These are phyloP conservation scores for Melastoma candidum DNA, from an alignment of 441 rosid species.

Conservation along the genomic window DNA sequence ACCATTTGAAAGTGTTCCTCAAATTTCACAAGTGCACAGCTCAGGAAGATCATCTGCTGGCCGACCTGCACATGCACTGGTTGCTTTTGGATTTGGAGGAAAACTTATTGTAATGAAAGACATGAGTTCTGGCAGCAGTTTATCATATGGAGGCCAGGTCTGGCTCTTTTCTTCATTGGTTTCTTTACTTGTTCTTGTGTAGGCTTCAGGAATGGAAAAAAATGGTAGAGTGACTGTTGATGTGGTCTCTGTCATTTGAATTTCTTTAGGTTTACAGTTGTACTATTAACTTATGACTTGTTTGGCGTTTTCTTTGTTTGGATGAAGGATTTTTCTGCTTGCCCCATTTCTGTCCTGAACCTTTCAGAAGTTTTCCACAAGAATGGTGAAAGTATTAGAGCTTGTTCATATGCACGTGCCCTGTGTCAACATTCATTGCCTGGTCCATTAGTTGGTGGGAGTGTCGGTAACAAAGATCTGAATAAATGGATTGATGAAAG, in stretches of 20 bases:
- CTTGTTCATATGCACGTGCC: conserved; percentile 49
- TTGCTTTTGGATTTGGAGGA: conserved; percentile 95
- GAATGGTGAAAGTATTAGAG: conserved; percentile 28
- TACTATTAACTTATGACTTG: too few species aligned
- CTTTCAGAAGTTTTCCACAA: conserved; percentile 56
- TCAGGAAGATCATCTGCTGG: conserved; percentile 74
- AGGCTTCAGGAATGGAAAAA: too few species aligned
- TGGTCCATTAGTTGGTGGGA: conserved; percentile 97
- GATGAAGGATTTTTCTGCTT: conserved; percentile 45
- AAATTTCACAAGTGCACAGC: conserved; percentile 42
- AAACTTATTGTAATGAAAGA: conserved; percentile 79
- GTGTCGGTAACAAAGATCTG: conserved; percentile 78
- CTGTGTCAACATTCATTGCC: conserved; percentile 75
- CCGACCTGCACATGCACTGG: conserved; percentile 91
- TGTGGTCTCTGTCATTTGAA: background rate
- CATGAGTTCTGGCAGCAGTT: conserved; percentile 30
- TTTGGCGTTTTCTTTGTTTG: too few species aligned
- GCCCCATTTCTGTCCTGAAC: conserved; percentile 56
- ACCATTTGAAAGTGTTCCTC: conserved; percentile 41
- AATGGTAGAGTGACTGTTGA: too few species aligned
- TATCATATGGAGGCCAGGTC: conserved; percentile 79
- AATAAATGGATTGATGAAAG: conserved; percentile 95
- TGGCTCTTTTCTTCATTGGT: conserved; percentile 12
- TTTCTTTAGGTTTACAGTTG: background rate
- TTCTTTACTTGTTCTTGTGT: background rate